These are phyloP conservation scores for Sindora glabra DNA, from an alignment of 306 rosid species.

Conservation along the genomic window DNA sequence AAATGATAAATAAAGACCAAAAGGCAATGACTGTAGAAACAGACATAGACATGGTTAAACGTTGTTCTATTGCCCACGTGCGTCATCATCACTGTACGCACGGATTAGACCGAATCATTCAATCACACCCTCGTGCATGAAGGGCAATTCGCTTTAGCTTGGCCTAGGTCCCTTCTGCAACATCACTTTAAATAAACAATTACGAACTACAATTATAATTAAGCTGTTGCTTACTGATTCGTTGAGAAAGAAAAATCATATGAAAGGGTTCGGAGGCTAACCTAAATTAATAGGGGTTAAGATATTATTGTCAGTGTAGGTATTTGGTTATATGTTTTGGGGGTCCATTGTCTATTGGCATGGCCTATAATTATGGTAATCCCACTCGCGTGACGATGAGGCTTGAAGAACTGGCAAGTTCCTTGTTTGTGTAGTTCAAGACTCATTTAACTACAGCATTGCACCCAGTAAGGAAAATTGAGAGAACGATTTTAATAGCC, in stretches of 20 bases:
- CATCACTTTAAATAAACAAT: too few species aligned
- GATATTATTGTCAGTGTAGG: background rate
- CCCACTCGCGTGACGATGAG: background rate
- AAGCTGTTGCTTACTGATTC: background rate
- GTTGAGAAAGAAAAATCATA: background rate
- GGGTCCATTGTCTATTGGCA: too few species aligned
- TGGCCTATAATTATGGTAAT: too few species aligned
- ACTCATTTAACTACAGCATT: too few species aligned
- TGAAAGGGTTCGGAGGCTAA: background rate
- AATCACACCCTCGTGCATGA: constrained; percentile 30
- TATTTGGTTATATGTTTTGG: background rate
- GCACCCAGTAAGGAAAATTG: too few species aligned
- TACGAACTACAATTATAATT: background rate
- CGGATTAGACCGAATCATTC: constrained; percentile 39
- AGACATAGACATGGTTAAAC: constrained; percentile 28
- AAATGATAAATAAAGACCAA: too few species aligned
- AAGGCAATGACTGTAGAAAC: too few species aligned
- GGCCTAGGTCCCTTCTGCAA: too few species aligned
- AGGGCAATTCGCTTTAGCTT: background rate
- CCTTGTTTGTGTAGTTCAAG: too few species aligned
- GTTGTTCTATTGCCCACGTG: constrained; percentile 63
- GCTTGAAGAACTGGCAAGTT: background rate
- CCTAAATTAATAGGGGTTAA: constrained; percentile 2
- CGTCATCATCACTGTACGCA: constrained; percentile 43
- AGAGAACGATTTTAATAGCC: too few species aligned